Evolutionary conservation across 2,329 filamentous ascomycete species (phyloP), one percentile per base, ranked within the genome.

Genomic region (Thermomyces lanuginosus): DNA sequence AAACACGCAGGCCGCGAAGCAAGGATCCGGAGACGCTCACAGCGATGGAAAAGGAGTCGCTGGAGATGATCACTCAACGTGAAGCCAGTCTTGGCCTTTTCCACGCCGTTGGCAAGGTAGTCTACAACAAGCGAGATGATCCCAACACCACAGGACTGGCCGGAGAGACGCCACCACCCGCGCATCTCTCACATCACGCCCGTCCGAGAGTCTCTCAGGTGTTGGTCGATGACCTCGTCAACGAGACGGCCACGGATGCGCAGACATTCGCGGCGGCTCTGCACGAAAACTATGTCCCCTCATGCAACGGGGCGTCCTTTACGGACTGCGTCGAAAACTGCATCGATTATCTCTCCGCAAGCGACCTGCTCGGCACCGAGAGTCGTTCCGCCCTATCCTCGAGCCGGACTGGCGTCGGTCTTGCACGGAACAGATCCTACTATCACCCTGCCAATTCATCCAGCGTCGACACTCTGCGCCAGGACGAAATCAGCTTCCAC

Each of bases 401-500:
- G 16, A 42, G 37, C 17, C 37, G 45, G 9, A 68, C 71, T 12
- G 69, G 69, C 0, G 58, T 64, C 19, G 69, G 72, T 3, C 59
- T 55, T 12, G 52, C 56, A 5, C 57, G 58, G 4, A 59, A 64
- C 13, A 61, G 53, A 55, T 39, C 37, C 65, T 56, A 43, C 61
- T 53, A 56, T 46, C 36, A 58, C 48, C 62, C 75, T 48, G 61
- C 64, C 1, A n/a, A n/a, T n/a, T n/a, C n/a, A n/a, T n/a, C n/a
- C n/a, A 68, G 67, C 11, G 70, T 72, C 28, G 86, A 93, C 34
- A 64, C 75, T 8, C 56, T 95, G 6, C 74, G 84, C 5, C 86
- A 95, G 51, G 83, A 93, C 36, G 89, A 98, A 45, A 84, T 98
- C 46, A 75, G 78, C 13, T 95, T 93, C 37, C 81, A 98, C 38